Conservation (phyloP, 2,329 filamentous ascomycete species). For the Calonectria hawksworthii region DNA sequence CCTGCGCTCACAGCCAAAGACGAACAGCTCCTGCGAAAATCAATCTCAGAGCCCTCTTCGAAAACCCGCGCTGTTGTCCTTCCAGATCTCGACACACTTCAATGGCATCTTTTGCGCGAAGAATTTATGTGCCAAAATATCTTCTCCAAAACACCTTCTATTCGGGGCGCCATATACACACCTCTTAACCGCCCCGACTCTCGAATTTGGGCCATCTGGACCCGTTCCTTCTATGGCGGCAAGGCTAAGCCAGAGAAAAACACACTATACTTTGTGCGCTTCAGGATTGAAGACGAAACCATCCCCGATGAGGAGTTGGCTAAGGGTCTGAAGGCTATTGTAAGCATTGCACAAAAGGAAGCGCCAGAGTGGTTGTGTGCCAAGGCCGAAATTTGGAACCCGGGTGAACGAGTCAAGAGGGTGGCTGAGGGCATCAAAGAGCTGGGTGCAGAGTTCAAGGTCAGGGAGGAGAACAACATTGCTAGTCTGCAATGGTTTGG, state of each 20-base stretch:
- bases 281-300: conserved; percentile 73
- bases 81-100: conserved; percentile 48
- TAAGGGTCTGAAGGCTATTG: conserved; percentile 71
- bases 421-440: conserved; percentile 61
- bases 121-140: conserved; percentile 80
- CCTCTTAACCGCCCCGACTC: conserved; percentile 59
- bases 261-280: conserved; percentile 76
- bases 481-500: conserved; percentile 81
- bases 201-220: conserved; percentile 83
- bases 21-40: conserved; percentile 70
- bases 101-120: conserved; percentile 81
- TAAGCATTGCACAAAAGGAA: conserved; percentile 77
- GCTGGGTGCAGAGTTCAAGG: conserved; percentile 64
- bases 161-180: conserved; percentile 80
- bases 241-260: conserved; percentile 70
- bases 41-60: conserved; percentile 56
- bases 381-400: conserved; percentile 88
- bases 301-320: conserved; percentile 59
- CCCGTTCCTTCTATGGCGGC: conserved; percentile 73
- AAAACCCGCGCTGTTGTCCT: conserved; percentile 52
- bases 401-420: conserved; percentile 65
- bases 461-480: conserved; percentile 77
- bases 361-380: conserved; percentile 79
- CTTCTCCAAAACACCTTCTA: conserved; percentile 66
- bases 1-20: conserved; percentile 73